A percentile compares a stretch with the other conserved stretches of the same genome.
Conservation (phyloP, 129 eudicot genomes). For the Pulicaria dysenterica region DNA sequence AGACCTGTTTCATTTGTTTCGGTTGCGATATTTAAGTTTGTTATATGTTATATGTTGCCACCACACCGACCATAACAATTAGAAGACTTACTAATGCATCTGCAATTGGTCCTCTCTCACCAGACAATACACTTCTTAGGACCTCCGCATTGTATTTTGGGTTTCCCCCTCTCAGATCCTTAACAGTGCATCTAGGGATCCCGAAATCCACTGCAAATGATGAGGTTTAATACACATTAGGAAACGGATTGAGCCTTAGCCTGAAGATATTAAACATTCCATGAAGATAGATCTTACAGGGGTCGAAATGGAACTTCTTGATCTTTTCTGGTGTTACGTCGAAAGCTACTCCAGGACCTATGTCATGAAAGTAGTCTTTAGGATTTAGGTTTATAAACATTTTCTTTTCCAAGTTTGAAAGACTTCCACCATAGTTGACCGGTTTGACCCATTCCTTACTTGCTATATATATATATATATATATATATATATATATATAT, state of each 20-base stretch:
- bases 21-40: constrained; percentile 5
- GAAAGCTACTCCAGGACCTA: constrained; percentile 71
- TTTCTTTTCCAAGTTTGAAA: neutral
- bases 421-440: too few species aligned
- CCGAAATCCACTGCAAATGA: constrained; percentile 77
- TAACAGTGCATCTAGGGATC: constrained; percentile 75
- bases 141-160: constrained; percentile 70
- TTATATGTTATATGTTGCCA: constrained; percentile 4
- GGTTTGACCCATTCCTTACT: too few species aligned
- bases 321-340: constrained; percentile 73
- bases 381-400: neutral
- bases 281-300: constrained; percentile 51
- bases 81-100: constrained; percentile 72
- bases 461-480: too few species aligned
- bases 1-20: constrained; percentile 49
- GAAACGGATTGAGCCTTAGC: neutral
- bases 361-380: constrained; percentile 22
- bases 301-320: constrained; percentile 69
- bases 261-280: neutral
- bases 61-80: neutral
- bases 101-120: constrained; percentile 79
- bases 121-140: constrained; percentile 57
- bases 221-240: constrained; percentile 9
- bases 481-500: too few species aligned
- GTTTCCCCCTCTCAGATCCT: constrained; percentile 69